Base-by-base conservation (phyloP, 164 flowering plant genomes). In the Chimonanthus praecox region DNA sequence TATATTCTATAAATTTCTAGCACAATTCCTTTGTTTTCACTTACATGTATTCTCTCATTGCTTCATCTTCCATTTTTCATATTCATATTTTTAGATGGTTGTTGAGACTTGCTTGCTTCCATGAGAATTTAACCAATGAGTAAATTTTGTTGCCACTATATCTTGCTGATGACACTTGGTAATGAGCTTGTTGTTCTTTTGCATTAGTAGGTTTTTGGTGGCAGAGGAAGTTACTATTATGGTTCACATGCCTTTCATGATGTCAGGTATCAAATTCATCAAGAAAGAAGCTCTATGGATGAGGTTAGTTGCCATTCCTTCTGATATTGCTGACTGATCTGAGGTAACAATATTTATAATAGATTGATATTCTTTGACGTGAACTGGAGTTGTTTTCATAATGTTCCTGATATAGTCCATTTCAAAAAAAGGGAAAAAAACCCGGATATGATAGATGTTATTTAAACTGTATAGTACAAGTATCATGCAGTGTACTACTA, bases 131-230 rank as follows among this genome's bases (percentile, higher is more conserved):
- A 46, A 47, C n/a, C n/a, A 7, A 47, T 63, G 8, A 44, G 71
- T 15, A 6, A 15, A 15, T 16, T 43, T 45, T 70, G 21, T 46
- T 69, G 15, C n/a, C 60, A 2, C 13, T 21, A 33, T 49, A 70
- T 51, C 43, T 70, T 50, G 18, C n/a, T 71, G 15, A 33, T 43
- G 10, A 7, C 46, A 20, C 47, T 50, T 72, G 68, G 67, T 62
- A 7, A 47, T 74, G n/a, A 71, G 21, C 33, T 74, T 74, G 47
- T 73, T 79, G 75, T 74, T 88, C 60, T 62, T 80, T 82, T 75
- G 82, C 79, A 80, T 85, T 84, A 83, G 84, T 84, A 89, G 94
- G 91, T 79, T 79, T 76, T 80, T 76, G 83, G 89, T 79, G 79
- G 82, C 82, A 84, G 84, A 82, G 90, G 84, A 81, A 70, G 76